Base-by-base conservation (phyloP, 345 rosid species). In the Aegle marmelos region DNA sequence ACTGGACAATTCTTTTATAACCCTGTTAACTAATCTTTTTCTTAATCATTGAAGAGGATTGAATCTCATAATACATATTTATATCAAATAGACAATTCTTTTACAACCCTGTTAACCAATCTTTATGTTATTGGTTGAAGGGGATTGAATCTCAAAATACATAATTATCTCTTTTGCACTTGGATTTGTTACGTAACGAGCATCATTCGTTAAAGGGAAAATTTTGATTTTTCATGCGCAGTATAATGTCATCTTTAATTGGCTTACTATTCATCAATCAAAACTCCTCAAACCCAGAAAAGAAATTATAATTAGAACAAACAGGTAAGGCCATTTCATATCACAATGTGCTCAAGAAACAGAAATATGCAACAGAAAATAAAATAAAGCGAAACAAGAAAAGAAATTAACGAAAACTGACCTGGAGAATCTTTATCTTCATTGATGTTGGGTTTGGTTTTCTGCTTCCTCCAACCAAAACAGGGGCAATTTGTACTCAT, bases 401-500 rank as follows among this genome's bases (percentile, higher is more conserved):
- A 27, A 7, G 36, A 5, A 6, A 45, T 7, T 14, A 10, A 41
- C 28, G 57, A 17, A 36, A 36, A 74, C 76, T 30, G 13, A 68
- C 85, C 36, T 50, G 34, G 27, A 25, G 58, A 62, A 3, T 70
- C 77, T 63, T 7, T 34, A 11, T 57, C 56, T 31, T 72, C 74
- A 21, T 30, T 67, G 58, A 22, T 78, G 57, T 36, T 78, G 53
- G 54, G 75, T 79, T 79, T 80, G 79, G 50, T 71, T 27, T 80
- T 75, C 10, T 50, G 25, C 64, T 25, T 78, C 76, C 76, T 77
- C 33, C 53, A 62, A 28, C 91, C 87, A 70, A 90, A 89, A 84
- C 98, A 91, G 9, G 83, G 81, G 78, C 96, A 89, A 41, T 16
- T 50, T 2, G 24, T 5, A 68, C 80, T 83, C 90, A 89, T 91